Percentiles rank a stretch among this genome's conserved stretches.
Conservation (phyloP, 345 rosid species). For the Brassica incana region DNA sequence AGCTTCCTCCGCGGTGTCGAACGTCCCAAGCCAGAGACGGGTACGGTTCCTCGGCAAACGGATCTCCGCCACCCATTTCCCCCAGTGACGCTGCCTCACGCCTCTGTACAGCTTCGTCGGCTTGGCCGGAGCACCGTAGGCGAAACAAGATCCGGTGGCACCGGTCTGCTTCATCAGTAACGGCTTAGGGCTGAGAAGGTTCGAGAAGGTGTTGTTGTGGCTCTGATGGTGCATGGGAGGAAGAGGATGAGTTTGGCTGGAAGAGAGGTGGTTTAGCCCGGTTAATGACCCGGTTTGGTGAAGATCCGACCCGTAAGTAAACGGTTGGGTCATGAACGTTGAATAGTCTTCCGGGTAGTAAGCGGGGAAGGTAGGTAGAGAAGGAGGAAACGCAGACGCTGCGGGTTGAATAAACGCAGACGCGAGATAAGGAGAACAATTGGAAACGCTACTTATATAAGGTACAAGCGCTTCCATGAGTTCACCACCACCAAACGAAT, state of each 20-base stretch:
- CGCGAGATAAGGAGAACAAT: constrained; percentile 37
- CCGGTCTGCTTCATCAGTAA: constrained; percentile 62
- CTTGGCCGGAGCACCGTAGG: constrained; percentile 40
- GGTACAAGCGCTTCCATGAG: constrained; percentile 94
- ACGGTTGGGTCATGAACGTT: constrained; percentile 40
- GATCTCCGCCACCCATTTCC: constrained; percentile 98
- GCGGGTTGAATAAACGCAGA: constrained; percentile 32
- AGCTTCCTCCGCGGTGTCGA: constrained; percentile 96
- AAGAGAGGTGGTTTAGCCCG: constrained; percentile 61
- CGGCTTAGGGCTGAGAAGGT: constrained; percentile 50
- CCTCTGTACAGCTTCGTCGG: constrained; percentile 83
- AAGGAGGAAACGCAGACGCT: constrained; percentile 27
- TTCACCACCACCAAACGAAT: constrained; percentile 58
- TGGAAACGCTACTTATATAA: constrained; percentile 71
- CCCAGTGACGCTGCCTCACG: constrained; percentile 97
- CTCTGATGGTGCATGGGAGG: constrained; percentile 7
- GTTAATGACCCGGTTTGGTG: constrained; percentile 47
- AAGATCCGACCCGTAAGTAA: constrained; percentile 48
- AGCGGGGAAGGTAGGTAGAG: constrained; percentile 20
- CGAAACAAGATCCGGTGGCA: constrained; percentile 28
- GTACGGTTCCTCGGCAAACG: constrained; percentile 90
- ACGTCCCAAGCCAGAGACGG: constrained; percentile 97
- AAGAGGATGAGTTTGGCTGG: constrained; percentile 48
- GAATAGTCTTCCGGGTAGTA: constrained; percentile 45
- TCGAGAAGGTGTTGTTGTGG: constrained; percentile 18